Evolutionary conservation across 2,329 filamentous ascomycete species (phyloP), one percentile per base, ranked within the genome.

Genomic region (Cladophialophora immunda): DNA sequence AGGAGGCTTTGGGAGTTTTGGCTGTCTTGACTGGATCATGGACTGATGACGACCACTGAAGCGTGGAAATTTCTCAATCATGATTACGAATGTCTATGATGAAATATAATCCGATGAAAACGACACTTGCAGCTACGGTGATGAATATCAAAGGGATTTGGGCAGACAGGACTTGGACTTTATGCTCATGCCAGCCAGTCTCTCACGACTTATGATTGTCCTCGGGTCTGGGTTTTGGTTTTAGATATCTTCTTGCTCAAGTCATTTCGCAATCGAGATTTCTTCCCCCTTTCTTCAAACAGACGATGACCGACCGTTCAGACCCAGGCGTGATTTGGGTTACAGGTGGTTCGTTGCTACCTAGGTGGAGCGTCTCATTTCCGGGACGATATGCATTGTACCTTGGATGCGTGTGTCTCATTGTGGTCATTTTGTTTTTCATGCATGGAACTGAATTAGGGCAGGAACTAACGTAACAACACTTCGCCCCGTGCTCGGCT

Each of bases 11-110:
- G 8, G 45, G 45, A 50, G 19, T 50, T 50, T 25, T n/a, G 5
- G 22, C 19, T 50, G 6, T 22, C 22, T 50, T 50, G 45, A 22
- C 19, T 6, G 38, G 19, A 50, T 50, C 45, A 50, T 25, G 45
- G 13, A 50, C 7, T 50, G 45, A 50, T 50, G 45, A 25, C 45
- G 45, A 25, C 45, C 45, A 50, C 22, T 25, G 19, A 50, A 50
- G 22, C 45, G 45, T 25, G 6, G 19, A 50, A 9, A 25, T 50
- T 50, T 50, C 11, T 25, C 19, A 2, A 50, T 25, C 45, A 50
- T 50, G 45, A 50, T 50, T 13, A 50, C 45, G 45, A 50, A 50
- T 50, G 45, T 50, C 45, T 50, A 50, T 19, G 45, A 25, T 11
- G 45, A 19, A 11, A 25, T 13, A 25, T 22, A 50, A 50, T 25